Conservation (phyloP, 768 basidiomycete genomes). For the Lactarius deliciosus region DNA sequence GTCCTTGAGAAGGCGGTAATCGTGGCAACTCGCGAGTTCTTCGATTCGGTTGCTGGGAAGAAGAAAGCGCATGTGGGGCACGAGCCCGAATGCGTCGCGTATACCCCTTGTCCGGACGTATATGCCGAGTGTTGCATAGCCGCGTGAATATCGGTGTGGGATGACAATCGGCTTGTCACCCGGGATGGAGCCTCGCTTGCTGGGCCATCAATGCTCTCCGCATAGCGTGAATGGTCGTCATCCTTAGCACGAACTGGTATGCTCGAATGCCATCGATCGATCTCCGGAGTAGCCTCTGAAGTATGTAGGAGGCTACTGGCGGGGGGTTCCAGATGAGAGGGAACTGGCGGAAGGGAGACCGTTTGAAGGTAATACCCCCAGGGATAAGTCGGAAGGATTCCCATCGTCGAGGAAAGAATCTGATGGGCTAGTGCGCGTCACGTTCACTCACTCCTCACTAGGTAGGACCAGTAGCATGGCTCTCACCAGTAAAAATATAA, state of each 20-base stretch:
- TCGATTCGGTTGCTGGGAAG: not conserved
- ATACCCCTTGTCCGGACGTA: not conserved
- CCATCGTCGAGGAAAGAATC: too few species aligned
- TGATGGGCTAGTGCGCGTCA: too few species aligned
- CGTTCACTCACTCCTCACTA: too few species aligned
- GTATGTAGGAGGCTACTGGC: too few species aligned
- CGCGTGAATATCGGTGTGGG: conserved; percentile 2
- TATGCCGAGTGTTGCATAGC: not conserved
- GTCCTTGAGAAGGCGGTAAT: not conserved
- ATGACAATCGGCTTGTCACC: conserved; percentile 10
- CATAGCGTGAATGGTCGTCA: not conserved
- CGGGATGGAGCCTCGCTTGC: conserved; percentile 4
- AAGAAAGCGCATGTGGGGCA: not conserved
- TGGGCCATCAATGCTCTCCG: conserved; percentile 5
- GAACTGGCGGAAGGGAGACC: not conserved
- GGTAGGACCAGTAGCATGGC: conserved; percentile 60
- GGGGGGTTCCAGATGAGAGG: not conserved
- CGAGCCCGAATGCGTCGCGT: not conserved
- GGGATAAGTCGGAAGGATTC: too few species aligned
- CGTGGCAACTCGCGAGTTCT: conserved; percentile 15
- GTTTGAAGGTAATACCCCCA: conserved; percentile 34
- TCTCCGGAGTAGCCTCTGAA: conserved; percentile 8
- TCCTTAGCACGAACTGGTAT: not conserved
- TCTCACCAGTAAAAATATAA: conserved; percentile 72
- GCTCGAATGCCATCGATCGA: conserved; percentile 13